A percentile compares a stretch with the other conserved stretches of the same genome.
Conservation (phyloP, 768 basidiomycete genomes). For the Mycena rosella region DNA sequence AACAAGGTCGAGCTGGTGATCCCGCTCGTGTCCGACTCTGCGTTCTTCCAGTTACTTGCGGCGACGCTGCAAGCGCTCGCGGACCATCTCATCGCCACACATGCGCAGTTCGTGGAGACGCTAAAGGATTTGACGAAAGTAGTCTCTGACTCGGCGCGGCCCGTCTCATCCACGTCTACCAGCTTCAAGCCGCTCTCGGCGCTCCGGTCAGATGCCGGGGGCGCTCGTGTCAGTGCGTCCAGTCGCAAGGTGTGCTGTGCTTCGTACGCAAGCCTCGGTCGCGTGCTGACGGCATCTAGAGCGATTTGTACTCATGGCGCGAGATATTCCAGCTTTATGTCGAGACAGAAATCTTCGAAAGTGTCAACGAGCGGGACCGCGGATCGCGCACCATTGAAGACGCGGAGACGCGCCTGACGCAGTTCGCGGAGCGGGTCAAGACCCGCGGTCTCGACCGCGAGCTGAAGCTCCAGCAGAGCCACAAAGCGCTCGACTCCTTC, state of each 20-base stretch:
- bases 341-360: constrained; percentile 89
- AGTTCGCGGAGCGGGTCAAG: constrained; percentile 72
- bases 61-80: constrained; percentile 67
- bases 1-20: constrained; percentile 70
- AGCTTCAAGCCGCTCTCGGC: constrained; percentile 61
- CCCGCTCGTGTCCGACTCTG: constrained; percentile 82
- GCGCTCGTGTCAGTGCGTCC: constrained; percentile 43
- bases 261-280: too few species aligned
- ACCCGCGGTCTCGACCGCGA: constrained; percentile 65
- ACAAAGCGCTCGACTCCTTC: constrained; percentile 76
- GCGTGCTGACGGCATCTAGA: constrained; percentile 45
- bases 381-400: constrained; percentile 81
- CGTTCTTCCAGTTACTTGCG: constrained; percentile 83
- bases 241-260: constrained; percentile 34
- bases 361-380: constrained; percentile 67
- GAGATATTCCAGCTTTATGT: constrained; percentile 91
- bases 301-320: constrained; percentile 89
- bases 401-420: constrained; percentile 71
- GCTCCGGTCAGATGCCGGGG: constrained; percentile 54
- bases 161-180: constrained; percentile 54
- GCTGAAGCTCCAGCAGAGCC: constrained; percentile 69
- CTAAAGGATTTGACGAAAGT: constrained; percentile 51
- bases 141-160: constrained; percentile 58
- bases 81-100: constrained; percentile 63
- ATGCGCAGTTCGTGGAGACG: constrained; percentile 61